Evolutionary conservation across 2,329 filamentous ascomycete species (phyloP), one percentile per base, ranked within the genome.

Genomic region (Sphaerulina vaccinii): DNA sequence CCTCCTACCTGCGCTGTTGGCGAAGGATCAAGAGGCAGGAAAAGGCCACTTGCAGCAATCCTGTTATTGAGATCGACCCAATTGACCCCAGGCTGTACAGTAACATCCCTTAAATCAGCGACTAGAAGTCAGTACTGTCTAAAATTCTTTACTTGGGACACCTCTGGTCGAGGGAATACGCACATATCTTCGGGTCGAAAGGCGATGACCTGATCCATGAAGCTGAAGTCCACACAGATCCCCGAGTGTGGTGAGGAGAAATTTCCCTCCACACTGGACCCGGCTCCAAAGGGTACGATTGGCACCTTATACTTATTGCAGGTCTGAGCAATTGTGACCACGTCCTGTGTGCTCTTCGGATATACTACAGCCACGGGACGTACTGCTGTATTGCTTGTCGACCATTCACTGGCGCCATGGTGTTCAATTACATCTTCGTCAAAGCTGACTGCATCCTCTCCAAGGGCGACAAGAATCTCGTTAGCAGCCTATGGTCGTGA

Each of bases 1-100:
- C 87, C 87, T 43, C 87, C 87, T 61, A 91, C 89, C 72, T 86
- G 87, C 13, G 87, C 86, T 18, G 71, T 73, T 32, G 85, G 85
- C 68, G 88, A 88, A 10, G 91, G 91, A 64, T 96, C 91, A 10
- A 95, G 85, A 1, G 91, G 91, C 67, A 96, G 95, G 73, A 96
- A 96, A 1, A 96, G 80, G 0, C 88, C 88, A 3, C 82, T 85
- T 33, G 81, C 78, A 70, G 86, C 82, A 64, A 87, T 83, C 42
- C 83, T 78, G 58, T 86, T 83, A 63, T 96, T 96, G 52, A 96
- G 73, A 46, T 87, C 83, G 79, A 95, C 90, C 90, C 90, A 96
- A n/a, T 87, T 86, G 8, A 96, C 85, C 5, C 87, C 88, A 2
- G 91, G 91, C 68, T 96, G 91, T 2, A 96, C 90, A 3, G 95